Percentiles rank a stretch among this genome's conserved stretches.
These are phyloP conservation scores for Dactylonectria macrodidyma DNA, from an alignment of 2,329 filamentous ascomycete species.

Conservation along the genomic window DNA sequence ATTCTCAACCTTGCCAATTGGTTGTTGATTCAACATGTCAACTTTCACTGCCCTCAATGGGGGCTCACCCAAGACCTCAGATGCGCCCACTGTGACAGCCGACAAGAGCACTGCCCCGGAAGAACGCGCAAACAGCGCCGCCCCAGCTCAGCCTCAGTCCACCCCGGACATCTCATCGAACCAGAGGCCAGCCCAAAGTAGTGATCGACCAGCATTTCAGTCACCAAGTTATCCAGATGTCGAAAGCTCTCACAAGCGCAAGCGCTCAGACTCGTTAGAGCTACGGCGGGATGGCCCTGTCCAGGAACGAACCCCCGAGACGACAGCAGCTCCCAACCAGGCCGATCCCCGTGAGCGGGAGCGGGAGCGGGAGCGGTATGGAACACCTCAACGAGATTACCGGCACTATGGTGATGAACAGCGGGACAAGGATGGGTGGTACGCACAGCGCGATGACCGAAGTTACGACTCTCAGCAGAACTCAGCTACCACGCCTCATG, in stretches of 20 bases:
- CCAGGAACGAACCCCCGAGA: slow-evolving; percentile 55
- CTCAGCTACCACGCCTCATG: slow-evolving; percentile 60
- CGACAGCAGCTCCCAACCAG: slow-evolving; percentile 48
- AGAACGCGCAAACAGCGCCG: slow-evolving; percentile 50
- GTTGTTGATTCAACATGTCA: slow-evolving; percentile 57
- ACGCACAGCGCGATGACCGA: slow-evolving; percentile 64
- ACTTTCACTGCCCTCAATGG: slow-evolving; percentile 68
- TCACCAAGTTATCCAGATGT: slow-evolving; percentile 58
- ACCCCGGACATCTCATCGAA: slow-evolving; percentile 47
- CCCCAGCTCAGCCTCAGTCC: slow-evolving; percentile 44
- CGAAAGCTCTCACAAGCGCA: slow-evolving; percentile 74
- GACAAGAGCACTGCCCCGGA: slow-evolving; percentile 52
- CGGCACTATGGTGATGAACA: slow-evolving; percentile 62
- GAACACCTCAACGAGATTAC: slow-evolving; percentile 61
- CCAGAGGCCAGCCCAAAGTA: slow-evolving; percentile 57
- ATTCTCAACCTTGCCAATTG: slow-evolving; percentile 8
- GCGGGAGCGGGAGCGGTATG: slow-evolving; percentile 47
- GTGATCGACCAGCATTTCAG: slow-evolving; percentile 60
- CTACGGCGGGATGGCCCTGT: slow-evolving; percentile 54
- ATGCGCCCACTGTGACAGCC: slow-evolving; percentile 50
- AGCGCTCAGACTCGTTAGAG: slow-evolving; percentile 77
- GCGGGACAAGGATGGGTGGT: slow-evolving; percentile 67
- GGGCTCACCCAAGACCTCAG: slow-evolving; percentile 61
- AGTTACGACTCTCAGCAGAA: slow-evolving; percentile 63
- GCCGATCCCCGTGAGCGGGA: slow-evolving; percentile 56